A percentile compares a stretch with the other conserved stretches of the same genome.
These are phyloP conservation scores for Phialophora tarda DNA, from an alignment of 2,329 filamentous ascomycete species.

Conservation along the genomic window DNA sequence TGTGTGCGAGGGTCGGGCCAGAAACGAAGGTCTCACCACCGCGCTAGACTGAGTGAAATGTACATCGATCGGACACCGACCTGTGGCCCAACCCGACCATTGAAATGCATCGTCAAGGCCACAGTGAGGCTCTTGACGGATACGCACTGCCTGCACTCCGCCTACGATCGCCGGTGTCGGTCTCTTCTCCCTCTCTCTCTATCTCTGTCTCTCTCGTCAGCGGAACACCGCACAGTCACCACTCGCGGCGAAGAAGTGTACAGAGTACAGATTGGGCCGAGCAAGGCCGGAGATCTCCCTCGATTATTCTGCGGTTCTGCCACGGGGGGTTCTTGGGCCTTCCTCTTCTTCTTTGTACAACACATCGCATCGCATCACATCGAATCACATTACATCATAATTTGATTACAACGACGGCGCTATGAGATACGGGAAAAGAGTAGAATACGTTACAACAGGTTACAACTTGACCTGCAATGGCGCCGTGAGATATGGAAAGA, in stretches of 20 bases:
- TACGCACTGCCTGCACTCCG: neutral
- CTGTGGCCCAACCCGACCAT: neutral
- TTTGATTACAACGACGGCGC: neutral
- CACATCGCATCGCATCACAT: neutral
- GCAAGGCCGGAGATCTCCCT: too few species aligned
- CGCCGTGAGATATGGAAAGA: neutral
- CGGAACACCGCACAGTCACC: too few species aligned
- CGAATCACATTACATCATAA: neutral
- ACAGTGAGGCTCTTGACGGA: neutral
- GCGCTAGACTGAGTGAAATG: neutral
- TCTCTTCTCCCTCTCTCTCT: neutral
- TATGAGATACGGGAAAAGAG: neutral
- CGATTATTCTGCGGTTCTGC: too few species aligned
- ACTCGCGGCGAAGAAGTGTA: too few species aligned
- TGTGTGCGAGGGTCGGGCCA: too few species aligned
- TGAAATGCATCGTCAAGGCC: neutral
- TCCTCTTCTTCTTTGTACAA: neutral
- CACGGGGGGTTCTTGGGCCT: neutral
- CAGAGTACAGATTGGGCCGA: too few species aligned
- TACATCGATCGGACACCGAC: neutral
- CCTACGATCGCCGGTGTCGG: neutral
- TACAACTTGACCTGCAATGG: neutral
- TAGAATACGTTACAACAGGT: neutral
- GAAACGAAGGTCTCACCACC: neutral
- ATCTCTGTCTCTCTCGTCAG: too few species aligned